A percentile compares a stretch with the other conserved stretches of the same genome.
Evolutionary conservation across 768 basidiomycete genomes (phyloP).

Genomic region (Rhodotorula toruloides): DNA sequence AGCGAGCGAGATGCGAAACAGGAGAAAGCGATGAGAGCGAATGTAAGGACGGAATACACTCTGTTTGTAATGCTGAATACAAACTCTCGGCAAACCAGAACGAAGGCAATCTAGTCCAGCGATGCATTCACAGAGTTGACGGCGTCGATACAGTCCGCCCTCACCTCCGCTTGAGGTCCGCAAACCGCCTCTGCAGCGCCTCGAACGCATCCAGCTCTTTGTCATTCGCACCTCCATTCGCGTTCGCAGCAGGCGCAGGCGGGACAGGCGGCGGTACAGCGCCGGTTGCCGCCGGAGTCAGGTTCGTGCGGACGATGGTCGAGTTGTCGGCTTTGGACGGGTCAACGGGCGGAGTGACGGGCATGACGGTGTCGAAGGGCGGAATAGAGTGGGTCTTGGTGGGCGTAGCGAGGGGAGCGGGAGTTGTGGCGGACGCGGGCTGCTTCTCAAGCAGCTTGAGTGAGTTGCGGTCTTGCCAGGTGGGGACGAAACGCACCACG

Average conservation of each 20-base stretch:
- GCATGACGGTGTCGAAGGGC: slow-evolving; percentile 30
- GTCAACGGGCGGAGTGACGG: slow-evolving; percentile 23
- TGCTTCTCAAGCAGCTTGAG: neutral
- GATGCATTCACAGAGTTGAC: neutral
- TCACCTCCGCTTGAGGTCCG: slow-evolving; percentile 75
- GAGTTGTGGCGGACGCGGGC: neutral
- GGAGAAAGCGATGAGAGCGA: neutral
- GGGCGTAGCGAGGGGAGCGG: neutral
- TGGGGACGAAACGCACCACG: slow-evolving; percentile 1
- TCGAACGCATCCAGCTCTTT: slow-evolving; percentile 64
- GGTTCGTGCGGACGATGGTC: slow-evolving; percentile 17
- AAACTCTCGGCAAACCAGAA: too few relatives aligned
- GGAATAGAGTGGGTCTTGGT: slow-evolving; percentile 14
- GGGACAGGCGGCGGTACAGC: neutral
- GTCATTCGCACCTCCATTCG: neutral
- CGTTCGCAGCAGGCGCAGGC: neutral
- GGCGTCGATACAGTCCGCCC: neutral
- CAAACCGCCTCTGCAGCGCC: slow-evolving; percentile 70
- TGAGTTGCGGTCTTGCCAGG: too few relatives aligned
- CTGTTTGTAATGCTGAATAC: too few relatives aligned
- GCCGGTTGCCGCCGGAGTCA: neutral
- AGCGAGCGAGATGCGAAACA: neutral
- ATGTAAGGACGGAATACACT: neutral
- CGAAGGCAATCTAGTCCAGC: neutral
- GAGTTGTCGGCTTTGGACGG: slow-evolving; percentile 3